Evolutionary conservation across 2,329 filamentous ascomycete species (phyloP), one percentile per base, ranked within the genome.

Genomic region (Botryotinia narcissicola): DNA sequence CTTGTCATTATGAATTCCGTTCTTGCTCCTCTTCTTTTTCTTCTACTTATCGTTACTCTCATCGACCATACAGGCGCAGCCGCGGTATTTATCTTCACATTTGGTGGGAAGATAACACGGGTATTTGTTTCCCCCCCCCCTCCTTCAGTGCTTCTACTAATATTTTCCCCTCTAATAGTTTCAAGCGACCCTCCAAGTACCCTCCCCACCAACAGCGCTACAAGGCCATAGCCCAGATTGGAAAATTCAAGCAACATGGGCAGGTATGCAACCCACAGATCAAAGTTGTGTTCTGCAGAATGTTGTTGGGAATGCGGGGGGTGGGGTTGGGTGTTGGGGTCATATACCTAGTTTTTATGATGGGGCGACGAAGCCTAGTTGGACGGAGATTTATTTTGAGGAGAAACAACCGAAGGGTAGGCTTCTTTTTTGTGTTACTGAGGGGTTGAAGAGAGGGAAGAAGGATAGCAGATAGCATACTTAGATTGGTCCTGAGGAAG

Each of bases 211-310:
- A n/a, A 70, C 72, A 4, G 66, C 44, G 1, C 25, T 70, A 14
- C 72, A 73, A 63, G 57, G 44, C 12, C 35, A 44, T 18, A 18
- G 40, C 12, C 66, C 54, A 35, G 12, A 70, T 16, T 70, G 57
- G 64, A 51, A 46, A 25, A 44, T 73, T 1, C 66, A 70, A 70
- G 66, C 54, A 18, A 37, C 64, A 10, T 70, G 66, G 57, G 51
- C 57, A 5, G 64, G 72, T 5, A 44, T 71, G 42, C 59, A 71
- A 57, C 60, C 70, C 3, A 9, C 22, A 8, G 57, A 51, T 44
- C 70, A 71, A 71, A 83, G 6, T 76, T 78, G 62, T 8, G 71
- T 73, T 59, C 54, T 73, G 12, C 71, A 73, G 18, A 69, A 70
- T 44, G 71, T 73, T n/a, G 40, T 73, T 29, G 71, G 62, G 12